Evolutionary conservation across 352 stramenopile species (phyloP).

Genomic region (Pythium dissimile): DNA sequence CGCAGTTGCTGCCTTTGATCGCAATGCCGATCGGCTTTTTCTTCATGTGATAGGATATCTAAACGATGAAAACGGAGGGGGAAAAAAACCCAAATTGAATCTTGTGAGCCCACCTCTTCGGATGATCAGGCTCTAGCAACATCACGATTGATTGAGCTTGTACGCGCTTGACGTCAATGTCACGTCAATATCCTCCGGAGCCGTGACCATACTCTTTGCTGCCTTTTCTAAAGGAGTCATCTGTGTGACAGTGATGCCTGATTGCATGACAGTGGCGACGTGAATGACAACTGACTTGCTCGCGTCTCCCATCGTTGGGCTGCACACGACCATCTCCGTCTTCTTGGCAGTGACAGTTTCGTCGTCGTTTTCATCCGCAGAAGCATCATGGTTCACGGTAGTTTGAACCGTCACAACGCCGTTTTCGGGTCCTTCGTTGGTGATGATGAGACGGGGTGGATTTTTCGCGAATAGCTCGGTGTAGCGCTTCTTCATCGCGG

Average conservation of each 20-base stretch:
- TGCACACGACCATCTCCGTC: constrained; percentile 53
- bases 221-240: not conserved
- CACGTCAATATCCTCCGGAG: constrained; percentile 12
- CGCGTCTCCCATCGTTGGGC: constrained; percentile 19
- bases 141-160: not conserved
- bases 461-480: constrained; percentile 12
- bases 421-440: constrained; percentile 18
- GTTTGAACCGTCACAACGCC: constrained; percentile 37
- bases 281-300: constrained; percentile 27
- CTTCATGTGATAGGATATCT: not conserved
- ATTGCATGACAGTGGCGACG: constrained; percentile 41
- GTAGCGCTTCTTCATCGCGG: constrained; percentile 11
- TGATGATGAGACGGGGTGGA: constrained; percentile 20
- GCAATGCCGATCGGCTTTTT: too few species aligned
- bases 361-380: constrained; percentile 28
- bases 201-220: not conserved
- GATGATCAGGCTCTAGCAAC: constrained; percentile 2
- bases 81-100: not conserved
- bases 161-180: not conserved
- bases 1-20: too few species aligned
- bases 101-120: not conserved
- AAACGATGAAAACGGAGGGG: not conserved
- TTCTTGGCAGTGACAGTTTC: constrained; percentile 41
- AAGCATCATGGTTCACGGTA: constrained; percentile 5
- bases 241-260: constrained; percentile 32